These are phyloP conservation scores for Fusarium pilosicola DNA, from an alignment of 2,329 filamentous ascomycete genomes.

Conservation along the genomic window DNA sequence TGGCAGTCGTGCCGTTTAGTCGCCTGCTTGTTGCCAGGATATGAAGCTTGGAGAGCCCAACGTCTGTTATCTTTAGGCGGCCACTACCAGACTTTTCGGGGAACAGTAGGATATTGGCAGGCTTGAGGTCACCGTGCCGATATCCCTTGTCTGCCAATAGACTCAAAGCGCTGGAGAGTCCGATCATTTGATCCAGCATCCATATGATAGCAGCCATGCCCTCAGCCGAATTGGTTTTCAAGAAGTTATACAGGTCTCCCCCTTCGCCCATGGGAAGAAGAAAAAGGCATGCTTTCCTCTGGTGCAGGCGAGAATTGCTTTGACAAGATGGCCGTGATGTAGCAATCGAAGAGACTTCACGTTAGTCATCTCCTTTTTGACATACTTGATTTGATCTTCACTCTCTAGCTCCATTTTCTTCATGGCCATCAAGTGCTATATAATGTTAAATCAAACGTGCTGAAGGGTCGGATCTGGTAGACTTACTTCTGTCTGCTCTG, in stretches of 20 bases:
- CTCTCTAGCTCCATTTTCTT: not conserved
- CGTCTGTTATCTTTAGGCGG: not conserved
- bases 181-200: not conserved
- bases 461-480: too few relatives aligned
- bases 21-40: not conserved
- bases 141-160: not conserved
- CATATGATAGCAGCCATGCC: not conserved
- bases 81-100: rapidly evolving
- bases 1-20: not conserved
- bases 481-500: not conserved
- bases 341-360: not conserved
- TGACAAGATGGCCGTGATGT: not conserved
- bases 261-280: not conserved
- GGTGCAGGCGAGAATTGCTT: not conserved
- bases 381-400: not conserved
- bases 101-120: not conserved
- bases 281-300: not conserved
- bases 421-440: not conserved
- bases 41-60: not conserved
- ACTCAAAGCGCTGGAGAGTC: not conserved
- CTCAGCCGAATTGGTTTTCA: not conserved
- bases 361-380: not conserved
- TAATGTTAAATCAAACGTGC: not conserved
- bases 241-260: not conserved
- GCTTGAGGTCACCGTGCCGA: not conserved